Conservation (phyloP, 2,329 filamentous ascomycete genomes). For the Alternaria rosae region DNA sequence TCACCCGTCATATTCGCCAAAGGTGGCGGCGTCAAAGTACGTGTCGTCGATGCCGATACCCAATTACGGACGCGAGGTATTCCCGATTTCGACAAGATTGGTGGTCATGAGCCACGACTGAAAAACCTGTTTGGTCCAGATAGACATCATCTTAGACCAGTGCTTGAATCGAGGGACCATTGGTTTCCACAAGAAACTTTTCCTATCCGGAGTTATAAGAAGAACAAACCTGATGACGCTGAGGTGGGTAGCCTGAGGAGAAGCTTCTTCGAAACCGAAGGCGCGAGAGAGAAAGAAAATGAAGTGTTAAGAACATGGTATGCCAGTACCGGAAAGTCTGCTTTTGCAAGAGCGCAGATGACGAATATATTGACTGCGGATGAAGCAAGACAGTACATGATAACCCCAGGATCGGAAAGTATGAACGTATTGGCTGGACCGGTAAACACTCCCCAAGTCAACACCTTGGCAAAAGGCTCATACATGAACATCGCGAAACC, state of each 20-base stretch:
- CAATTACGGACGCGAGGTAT: slow-evolving; percentile 37
- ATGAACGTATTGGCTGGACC: slow-evolving; percentile 61
- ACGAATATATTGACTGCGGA: slow-evolving; percentile 44
- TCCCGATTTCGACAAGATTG: slow-evolving; percentile 40
- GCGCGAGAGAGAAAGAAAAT: slow-evolving; percentile 55
- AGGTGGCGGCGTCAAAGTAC: slow-evolving; percentile 22
- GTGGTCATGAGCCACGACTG: slow-evolving; percentile 52
- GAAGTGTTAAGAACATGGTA: slow-evolving; percentile 63
- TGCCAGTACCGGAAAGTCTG: slow-evolving; percentile 50
- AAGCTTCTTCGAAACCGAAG: slow-evolving; percentile 54
- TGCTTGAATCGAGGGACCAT: slow-evolving; percentile 57
- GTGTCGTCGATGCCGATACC: slow-evolving; percentile 17
- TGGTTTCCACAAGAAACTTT: slow-evolving; percentile 62
- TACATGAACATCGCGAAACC: slow-evolving; percentile 55
- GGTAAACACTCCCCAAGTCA: slow-evolving; percentile 53
- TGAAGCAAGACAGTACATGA: slow-evolving; percentile 55
- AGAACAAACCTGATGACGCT: neutral
- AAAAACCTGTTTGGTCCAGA: slow-evolving; percentile 61
- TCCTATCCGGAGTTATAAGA: slow-evolving; percentile 48
- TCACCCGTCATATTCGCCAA: slow-evolving; percentile 23
- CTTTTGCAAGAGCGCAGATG: slow-evolving; percentile 55
- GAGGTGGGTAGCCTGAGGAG: slow-evolving; percentile 48
- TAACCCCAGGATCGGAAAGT: slow-evolving; percentile 36
- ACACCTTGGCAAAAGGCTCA: slow-evolving; percentile 52
- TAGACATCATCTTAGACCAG: slow-evolving; percentile 57